A percentile compares a stretch with the other conserved stretches of the same genome.
Evolutionary conservation across 176 grass and related monocot genomes (phyloP).

Genomic region (Aegilops speltoides): DNA sequence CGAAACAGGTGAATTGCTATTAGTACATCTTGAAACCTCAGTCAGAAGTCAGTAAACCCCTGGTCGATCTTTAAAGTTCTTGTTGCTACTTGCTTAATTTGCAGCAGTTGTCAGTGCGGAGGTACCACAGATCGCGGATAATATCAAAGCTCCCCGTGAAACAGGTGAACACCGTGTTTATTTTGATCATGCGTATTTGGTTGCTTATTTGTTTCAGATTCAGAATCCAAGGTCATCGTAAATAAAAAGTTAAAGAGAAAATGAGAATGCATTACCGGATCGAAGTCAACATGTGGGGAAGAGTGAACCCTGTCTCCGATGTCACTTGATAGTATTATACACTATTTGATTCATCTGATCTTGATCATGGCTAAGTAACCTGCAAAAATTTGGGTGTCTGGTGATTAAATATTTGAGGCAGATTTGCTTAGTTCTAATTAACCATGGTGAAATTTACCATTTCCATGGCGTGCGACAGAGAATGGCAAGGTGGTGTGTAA

Average conservation of each 20-base stretch:
- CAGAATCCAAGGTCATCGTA: not conserved
- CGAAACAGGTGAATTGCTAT: not conserved
- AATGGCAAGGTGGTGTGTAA: not conserved
- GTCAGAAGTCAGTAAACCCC: no score
- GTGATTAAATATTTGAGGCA: not conserved
- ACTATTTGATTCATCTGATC: not conserved
- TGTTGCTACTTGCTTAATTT: not conserved
- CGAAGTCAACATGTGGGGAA: constrained; percentile 19
- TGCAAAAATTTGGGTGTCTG: not conserved
- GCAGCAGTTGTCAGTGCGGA: no score
- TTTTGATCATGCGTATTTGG: not conserved
- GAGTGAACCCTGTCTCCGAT: not conserved
- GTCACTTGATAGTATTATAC: no score
- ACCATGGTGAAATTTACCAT: not conserved
- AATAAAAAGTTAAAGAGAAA: not conserved
- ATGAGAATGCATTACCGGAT: not conserved
- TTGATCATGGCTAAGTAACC: not conserved
- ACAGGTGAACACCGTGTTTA: not conserved
- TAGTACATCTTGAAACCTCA: no score
- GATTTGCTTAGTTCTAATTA: not conserved
- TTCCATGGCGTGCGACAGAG: not conserved
- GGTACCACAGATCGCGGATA: no score
- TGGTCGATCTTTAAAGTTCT: no score
- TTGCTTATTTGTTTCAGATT: not conserved
- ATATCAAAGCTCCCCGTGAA: not conserved